phyloP scores from a whole-genome alignment of 768 basidiomycete genomes.

The Tylopilus balloui region DNA sequence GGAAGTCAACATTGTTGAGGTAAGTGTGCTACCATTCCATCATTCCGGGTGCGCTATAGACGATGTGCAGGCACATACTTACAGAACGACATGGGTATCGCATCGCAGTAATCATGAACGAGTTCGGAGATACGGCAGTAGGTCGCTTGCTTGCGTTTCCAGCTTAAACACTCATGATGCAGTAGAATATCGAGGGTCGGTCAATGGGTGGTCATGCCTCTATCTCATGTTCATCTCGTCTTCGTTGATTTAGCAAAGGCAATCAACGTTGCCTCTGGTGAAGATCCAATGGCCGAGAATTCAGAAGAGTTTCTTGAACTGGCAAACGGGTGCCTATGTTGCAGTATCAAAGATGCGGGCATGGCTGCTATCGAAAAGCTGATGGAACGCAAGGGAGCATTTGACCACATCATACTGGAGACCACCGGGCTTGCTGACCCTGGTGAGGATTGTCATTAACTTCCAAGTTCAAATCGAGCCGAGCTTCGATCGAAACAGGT shows the following conservation, averaged over 20 bases:
- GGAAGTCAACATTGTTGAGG: conserved; percentile 91
- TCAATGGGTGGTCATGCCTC: neutral
- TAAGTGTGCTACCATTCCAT: conserved; percentile 21
- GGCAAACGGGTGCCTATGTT: conserved; percentile 96
- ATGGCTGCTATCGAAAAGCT: conserved; percentile 91
- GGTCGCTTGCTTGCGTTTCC: conserved; percentile 25
- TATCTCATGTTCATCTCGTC: conserved; percentile 2
- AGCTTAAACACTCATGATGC: conserved; percentile 17
- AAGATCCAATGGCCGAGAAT: conserved; percentile 56
- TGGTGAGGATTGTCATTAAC: conserved; percentile 40
- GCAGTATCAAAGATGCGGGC: conserved; percentile 93
- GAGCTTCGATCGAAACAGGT: conserved; percentile 37
- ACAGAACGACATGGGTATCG: conserved; percentile 92
- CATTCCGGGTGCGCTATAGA: neutral
- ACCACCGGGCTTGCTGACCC: conserved; percentile 97
- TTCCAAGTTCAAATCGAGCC: neutral
- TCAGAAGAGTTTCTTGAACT: conserved; percentile 89
- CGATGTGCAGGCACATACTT: conserved; percentile 63
- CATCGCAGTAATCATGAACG: conserved; percentile 98
- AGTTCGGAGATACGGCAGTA: conserved; percentile 94
- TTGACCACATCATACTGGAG: conserved; percentile 95
- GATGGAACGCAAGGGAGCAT: conserved; percentile 79
- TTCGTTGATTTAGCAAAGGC: conserved; percentile 58
- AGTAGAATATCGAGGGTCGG: conserved; percentile 87
- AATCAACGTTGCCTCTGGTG: conserved; percentile 71